A percentile compares a stretch with the other conserved stretches of the same genome.
These are phyloP conservation scores for Selaginella tamariscina DNA, from an alignment of 75 land plant genomes.

Conservation along the genomic window DNA sequence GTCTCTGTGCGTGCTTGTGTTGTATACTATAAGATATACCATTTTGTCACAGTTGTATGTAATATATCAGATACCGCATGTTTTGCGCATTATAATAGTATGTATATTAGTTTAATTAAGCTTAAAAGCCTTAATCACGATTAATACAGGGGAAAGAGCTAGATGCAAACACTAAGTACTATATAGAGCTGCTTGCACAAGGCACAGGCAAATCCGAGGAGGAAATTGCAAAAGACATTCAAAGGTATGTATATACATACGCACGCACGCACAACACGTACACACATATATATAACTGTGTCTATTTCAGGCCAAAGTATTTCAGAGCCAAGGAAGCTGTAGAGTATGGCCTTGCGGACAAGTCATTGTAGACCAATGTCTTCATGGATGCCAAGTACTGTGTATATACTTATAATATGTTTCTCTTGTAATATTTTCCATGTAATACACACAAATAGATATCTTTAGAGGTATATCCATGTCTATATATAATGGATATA, in stretches of 20 bases:
- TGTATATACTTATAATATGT: too few relatives aligned
- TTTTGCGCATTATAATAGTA: too few relatives aligned
- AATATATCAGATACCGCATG: too few relatives aligned
- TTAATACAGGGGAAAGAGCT: slow-evolving; percentile 87
- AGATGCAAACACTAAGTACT: slow-evolving; percentile 62
- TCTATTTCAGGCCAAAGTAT: too few relatives aligned
- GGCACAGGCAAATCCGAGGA: slow-evolving; percentile 76
- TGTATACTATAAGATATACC: not conserved
- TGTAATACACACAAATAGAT: not conserved
- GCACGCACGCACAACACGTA: too few relatives aligned
- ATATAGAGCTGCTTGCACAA: slow-evolving; percentile 58
- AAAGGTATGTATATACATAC: too few relatives aligned
- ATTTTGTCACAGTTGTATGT: too few relatives aligned
- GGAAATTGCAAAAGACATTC: slow-evolving; percentile 64
- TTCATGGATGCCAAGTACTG: slow-evolving; percentile 47
- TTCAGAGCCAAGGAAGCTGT: slow-evolving; percentile 72
- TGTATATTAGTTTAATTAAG: too few relatives aligned
- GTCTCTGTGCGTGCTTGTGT: not conserved
- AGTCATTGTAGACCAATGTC: slow-evolving; percentile 44
- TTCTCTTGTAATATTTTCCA: not conserved
- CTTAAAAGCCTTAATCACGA: too few relatives aligned
- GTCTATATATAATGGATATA: not conserved
- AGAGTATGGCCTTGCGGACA: slow-evolving; percentile 84
- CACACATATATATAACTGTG: too few relatives aligned
- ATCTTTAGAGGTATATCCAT: not conserved